These are phyloP conservation scores for Xylaria hypoxylon DNA, from an alignment of 2,329 filamentous ascomycete genomes.

Conservation along the genomic window DNA sequence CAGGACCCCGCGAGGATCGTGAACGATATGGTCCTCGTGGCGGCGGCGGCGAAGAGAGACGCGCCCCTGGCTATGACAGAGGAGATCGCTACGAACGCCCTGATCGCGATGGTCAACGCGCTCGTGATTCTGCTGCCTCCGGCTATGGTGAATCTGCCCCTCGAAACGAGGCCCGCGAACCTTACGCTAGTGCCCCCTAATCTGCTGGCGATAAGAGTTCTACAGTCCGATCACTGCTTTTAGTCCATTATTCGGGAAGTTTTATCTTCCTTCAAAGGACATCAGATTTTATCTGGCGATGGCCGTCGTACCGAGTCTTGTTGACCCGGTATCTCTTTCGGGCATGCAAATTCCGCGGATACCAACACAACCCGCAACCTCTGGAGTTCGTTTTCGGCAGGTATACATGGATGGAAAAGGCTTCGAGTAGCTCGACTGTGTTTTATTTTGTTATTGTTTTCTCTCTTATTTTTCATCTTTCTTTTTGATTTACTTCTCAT, in stretches of 20 bases:
- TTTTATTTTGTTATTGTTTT: too few relatives aligned
- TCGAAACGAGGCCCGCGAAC: constrained; percentile 57
- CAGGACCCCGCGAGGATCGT: constrained; percentile 47
- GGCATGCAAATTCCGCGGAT: constrained; percentile 49
- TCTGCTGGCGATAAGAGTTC: constrained; percentile 33
- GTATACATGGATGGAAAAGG: constrained; percentile 53
- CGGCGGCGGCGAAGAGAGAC: constrained; percentile 45
- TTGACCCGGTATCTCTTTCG: constrained; percentile 46
- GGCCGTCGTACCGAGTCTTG: constrained; percentile 38
- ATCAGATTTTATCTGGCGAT: constrained; percentile 40
- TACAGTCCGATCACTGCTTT: constrained; percentile 41
- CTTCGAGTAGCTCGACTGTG: constrained; percentile 48
- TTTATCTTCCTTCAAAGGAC: constrained; percentile 36
- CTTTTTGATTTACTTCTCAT: constrained; percentile 25
- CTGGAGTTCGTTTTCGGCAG: constrained; percentile 52
- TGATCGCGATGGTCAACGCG: constrained; percentile 54
- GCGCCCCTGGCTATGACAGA: constrained; percentile 45
- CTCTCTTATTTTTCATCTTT: constrained; percentile 9
- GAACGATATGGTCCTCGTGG: constrained; percentile 46
- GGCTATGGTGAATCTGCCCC: constrained; percentile 57
- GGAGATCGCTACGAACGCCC: constrained; percentile 61
- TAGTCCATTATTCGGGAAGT: constrained; percentile 46
- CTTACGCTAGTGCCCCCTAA: constrained; percentile 57
- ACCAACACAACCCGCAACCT: constrained; percentile 49
- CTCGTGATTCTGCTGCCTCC: constrained; percentile 56